Evolutionary conservation across 116 monocot genomes (phyloP).

Genomic region (Dioscorea cayenensis): DNA sequence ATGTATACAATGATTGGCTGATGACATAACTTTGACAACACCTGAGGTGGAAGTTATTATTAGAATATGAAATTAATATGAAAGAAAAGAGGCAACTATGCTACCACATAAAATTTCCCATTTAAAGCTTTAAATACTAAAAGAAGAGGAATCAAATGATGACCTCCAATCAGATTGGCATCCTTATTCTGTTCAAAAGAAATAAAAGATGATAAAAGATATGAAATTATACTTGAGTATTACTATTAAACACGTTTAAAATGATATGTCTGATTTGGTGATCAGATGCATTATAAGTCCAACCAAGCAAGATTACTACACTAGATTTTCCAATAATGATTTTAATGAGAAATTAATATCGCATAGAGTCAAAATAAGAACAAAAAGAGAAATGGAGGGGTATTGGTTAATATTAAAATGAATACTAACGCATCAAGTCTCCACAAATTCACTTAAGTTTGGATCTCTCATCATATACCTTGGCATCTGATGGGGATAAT

Average conservation of each 20-base stretch:
- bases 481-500: no score
- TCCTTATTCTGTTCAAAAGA: not conserved
- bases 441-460: no score
- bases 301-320: no score
- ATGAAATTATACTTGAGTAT: not conserved
- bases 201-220: not conserved
- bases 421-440: no score
- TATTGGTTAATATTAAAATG: no score
- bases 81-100: not conserved
- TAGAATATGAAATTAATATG: not conserved
- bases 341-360: no score
- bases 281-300: no score
- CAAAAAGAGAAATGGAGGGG: no score
- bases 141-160: not conserved
- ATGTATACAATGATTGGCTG: slow-evolving; percentile 93
- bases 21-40: slow-evolving; percentile 74
- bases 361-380: no score
- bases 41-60: slow-evolving; percentile 27
- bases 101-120: not conserved
- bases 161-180: not conserved
- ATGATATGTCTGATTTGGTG: no score
- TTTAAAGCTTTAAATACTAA: not conserved
- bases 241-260: not conserved
- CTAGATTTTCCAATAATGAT: no score
- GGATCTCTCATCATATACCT: no score